A percentile compares a stretch with the other conserved stretches of the same genome.
phyloP scores from a whole-genome alignment of 2,329 filamentous ascomycete genomes.

The Trichoderma atrobrunneum region DNA sequence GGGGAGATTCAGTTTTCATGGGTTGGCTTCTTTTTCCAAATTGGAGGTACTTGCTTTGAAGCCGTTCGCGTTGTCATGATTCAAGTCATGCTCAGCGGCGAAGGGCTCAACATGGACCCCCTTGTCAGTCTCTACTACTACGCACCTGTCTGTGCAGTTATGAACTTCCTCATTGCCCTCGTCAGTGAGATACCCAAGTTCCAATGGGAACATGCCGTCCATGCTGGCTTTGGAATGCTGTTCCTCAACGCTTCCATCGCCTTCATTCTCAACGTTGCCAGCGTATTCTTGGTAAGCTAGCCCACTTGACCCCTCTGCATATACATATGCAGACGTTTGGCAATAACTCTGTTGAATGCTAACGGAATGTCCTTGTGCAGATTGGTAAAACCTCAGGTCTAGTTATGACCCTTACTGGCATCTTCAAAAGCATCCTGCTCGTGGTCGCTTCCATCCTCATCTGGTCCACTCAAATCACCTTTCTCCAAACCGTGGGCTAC shows the following conservation, averaged over 20 bases:
- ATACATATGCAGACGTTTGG: not conserved
- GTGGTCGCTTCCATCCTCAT: constrained; percentile 73
- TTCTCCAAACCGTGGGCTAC: constrained; percentile 75
- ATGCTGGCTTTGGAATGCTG: constrained; percentile 63
- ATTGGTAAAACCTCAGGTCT: constrained; percentile 86
- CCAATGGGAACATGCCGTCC: constrained; percentile 62
- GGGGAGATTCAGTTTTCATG: constrained; percentile 69
- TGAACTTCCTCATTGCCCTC: constrained; percentile 71
- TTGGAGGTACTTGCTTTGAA: constrained; percentile 75
- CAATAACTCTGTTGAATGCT: constrained; percentile 13
- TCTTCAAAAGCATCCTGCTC: constrained; percentile 84
- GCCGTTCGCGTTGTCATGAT: constrained; percentile 82
- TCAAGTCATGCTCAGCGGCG: constrained; percentile 72
- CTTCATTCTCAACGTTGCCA: constrained; percentile 77
- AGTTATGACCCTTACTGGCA: constrained; percentile 80
- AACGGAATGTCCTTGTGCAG: constrained; percentile 39
- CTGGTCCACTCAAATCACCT: constrained; percentile 69
- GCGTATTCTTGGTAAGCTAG: constrained; percentile 74
- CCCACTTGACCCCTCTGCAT: not conserved
- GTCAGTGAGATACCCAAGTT: constrained; percentile 67
- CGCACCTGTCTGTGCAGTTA: constrained; percentile 76
- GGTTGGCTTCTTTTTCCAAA: constrained; percentile 65
- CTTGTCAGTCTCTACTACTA: constrained; percentile 89
- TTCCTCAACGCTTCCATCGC: constrained; percentile 73
- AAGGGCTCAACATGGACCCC: constrained; percentile 82